Evolutionary conservation across 2,329 filamentous ascomycete species (phyloP), one percentile per base, ranked within the genome.

Genomic region (Fusarium nisikadoi): DNA sequence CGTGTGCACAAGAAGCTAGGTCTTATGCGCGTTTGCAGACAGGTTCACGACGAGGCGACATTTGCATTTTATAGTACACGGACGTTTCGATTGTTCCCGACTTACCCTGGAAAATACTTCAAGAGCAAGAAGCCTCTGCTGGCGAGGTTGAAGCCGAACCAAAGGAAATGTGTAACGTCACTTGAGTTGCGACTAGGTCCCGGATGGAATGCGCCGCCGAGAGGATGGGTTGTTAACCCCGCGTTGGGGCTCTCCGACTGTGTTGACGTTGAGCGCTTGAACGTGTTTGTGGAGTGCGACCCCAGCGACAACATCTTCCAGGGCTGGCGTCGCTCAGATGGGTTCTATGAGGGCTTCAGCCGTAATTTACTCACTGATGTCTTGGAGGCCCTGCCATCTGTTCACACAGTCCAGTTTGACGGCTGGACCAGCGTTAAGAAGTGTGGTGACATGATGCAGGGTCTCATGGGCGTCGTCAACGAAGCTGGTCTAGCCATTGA

Each of bases 91-190:
- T 79, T 94, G 39, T 94, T 94, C 75, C 91, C 91, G 17, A 90
- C 87, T 7, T 84, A 87, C 27, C 87, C 87, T 9, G 90, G 90
- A 47, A 86, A 87, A 42, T 90, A 91, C 81, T 93, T 93, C 83
- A 92, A 93, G 81, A 90, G 90, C 35, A 93, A 93, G 82, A 89
- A 89, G 73, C 92, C 92, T 3, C 84, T 95, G 1, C 84, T 95
- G 33, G 87, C 90, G 10, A 89, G 92, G 23, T 81, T 95, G 60
- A 89, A 89, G 25, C 81, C 87, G 1, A 83, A 82, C 35, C 91
- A 92, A 63, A 88, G 91, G 38, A 82, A 83, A 20, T 86, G 83
- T 49, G 84, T 95, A 47, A 90, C 86, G 2, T 87, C 87, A 1
- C 82, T 95, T 6, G 90, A 95, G 80, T 81, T 95, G 58, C 88